A percentile compares a stretch with the other conserved stretches of the same genome.
Conservation (phyloP, 2,329 filamentous ascomycete species). For the Cadophora sp. region DNA sequence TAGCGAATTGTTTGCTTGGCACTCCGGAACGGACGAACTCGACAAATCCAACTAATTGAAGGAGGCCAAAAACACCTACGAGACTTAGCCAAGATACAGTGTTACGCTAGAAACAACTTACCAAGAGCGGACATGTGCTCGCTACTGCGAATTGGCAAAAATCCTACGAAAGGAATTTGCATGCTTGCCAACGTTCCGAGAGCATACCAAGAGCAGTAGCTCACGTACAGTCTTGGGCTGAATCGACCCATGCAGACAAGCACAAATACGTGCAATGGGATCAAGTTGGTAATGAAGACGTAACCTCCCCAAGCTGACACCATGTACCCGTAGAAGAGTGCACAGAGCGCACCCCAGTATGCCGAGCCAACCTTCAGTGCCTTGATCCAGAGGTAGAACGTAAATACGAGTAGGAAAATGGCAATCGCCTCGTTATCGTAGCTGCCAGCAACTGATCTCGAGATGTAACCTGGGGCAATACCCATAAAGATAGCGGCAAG, state of each 20-base stretch:
- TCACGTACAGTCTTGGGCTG: constrained; percentile 91
- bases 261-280: constrained; percentile 92
- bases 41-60: constrained; percentile 92
- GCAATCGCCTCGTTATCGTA: constrained; percentile 99
- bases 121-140: constrained; percentile 98
- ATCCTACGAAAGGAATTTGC: constrained; percentile 99
- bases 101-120: constrained; percentile 51
- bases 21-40: constrained; percentile 90
- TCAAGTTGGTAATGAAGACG: constrained; percentile 97
- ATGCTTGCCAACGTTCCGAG: constrained; percentile 96
- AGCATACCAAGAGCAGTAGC: constrained; percentile 98
- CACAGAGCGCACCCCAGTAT: constrained; percentile 93
- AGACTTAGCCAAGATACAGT: constrained; percentile 28
- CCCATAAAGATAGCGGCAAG: constrained; percentile 97
- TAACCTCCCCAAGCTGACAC: constrained; percentile 99
- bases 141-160: constrained; percentile 93
- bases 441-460: constrained; percentile 93
- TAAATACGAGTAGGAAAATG: constrained; percentile 98
- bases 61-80: constrained; percentile 88
- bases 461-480: constrained; percentile 97
- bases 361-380: constrained; percentile 95
- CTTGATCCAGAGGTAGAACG: constrained; percentile 99
- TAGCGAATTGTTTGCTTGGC: constrained; percentile 92
- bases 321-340: constrained; percentile 99
- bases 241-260: constrained; percentile 97